A percentile compares a stretch with the other conserved stretches of the same genome.
phyloP scores from a whole-genome alignment of 306 rosid genomes.

The Quercus parvula region DNA sequence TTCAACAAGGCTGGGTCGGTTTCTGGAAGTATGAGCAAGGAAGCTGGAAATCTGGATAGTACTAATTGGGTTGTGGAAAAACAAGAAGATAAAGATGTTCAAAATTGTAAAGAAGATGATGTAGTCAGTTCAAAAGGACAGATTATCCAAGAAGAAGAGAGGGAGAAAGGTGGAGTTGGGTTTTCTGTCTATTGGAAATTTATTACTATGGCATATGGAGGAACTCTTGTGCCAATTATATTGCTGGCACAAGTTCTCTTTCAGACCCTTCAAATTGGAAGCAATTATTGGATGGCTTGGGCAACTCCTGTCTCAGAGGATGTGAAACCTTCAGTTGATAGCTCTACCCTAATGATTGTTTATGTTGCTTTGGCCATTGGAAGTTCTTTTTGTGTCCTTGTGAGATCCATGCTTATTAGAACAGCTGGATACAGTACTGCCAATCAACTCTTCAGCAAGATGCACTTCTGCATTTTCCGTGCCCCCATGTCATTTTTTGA shows the following conservation, averaged over 20 bases:
- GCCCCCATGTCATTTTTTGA: no score
- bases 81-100: no score
- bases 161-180: slow-evolving; percentile 77
- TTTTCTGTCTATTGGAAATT: slow-evolving; percentile 58
- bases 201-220: no score
- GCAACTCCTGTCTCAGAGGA: no score
- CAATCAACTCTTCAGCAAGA: slow-evolving; percentile 44
- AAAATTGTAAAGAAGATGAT: no score
- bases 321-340: no score
- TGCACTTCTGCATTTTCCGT: no score
- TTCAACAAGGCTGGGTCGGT: slow-evolving; percentile 24
- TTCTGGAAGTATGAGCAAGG: slow-evolving; percentile 19
- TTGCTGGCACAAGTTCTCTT: no score
- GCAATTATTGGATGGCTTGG: no score
- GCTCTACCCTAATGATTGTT: slow-evolving; percentile 16
- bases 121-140: slow-evolving; percentile 37
- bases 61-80: no score
- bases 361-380: slow-evolving; percentile 63
- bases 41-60: slow-evolving; percentile 11
- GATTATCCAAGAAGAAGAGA: slow-evolving; percentile 89
- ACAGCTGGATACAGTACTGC: slow-evolving; percentile 70
- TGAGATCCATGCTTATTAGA: slow-evolving; percentile 34
- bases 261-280: no score
- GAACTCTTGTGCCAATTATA: no score
- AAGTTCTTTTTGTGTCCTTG: slow-evolving; percentile 53